phyloP scores from a whole-genome alignment of 208 protist species.

The Leishmania mexicana region DNA sequence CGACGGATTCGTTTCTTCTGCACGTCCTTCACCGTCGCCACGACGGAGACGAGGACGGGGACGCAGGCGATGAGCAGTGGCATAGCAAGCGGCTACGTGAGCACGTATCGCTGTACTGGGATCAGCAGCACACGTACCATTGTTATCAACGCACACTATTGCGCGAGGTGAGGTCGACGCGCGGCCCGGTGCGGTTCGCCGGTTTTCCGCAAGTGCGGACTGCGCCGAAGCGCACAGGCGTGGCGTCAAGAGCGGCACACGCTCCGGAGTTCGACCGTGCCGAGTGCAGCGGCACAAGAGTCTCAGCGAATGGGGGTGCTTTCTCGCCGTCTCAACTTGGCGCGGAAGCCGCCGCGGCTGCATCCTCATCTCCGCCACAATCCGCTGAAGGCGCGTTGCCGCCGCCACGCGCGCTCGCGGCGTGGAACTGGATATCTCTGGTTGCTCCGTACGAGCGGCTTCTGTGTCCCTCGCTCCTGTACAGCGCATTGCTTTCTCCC shows the following conservation, averaged over 20 bases:
- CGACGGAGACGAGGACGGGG: slow-evolving; percentile 12
- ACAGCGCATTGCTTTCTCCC: slow-evolving; percentile 52
- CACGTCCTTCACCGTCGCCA: slow-evolving; percentile 35
- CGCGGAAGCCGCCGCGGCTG: neutral
- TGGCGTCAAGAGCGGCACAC: neutral
- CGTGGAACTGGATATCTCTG: slow-evolving; percentile 36
- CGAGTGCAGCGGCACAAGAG: neutral
- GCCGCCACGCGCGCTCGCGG: slow-evolving; percentile 24
- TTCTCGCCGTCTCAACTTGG: neutral
- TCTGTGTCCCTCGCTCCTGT: slow-evolving; percentile 62
- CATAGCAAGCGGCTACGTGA: slow-evolving; percentile 28
- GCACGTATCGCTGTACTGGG: slow-evolving; percentile 50
- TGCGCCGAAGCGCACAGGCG: neutral
- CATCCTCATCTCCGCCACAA: neutral
- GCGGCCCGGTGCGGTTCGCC: slow-evolving; percentile 43
- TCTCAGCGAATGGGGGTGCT: neutral
- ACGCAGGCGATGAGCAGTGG: neutral
- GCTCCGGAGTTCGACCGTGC: too few relatives aligned
- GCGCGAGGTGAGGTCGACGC: slow-evolving; percentile 49
- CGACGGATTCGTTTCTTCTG: slow-evolving; percentile 33
- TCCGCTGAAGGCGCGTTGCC: neutral
- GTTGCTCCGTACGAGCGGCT: slow-evolving; percentile 59
- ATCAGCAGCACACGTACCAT: slow-evolving; percentile 27
- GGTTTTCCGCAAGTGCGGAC: slow-evolving; percentile 43
- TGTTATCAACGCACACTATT: slow-evolving; percentile 32